phyloP scores from a whole-genome alignment of 2,329 filamentous ascomycete genomes.

The Calonectria hawksworthii region DNA sequence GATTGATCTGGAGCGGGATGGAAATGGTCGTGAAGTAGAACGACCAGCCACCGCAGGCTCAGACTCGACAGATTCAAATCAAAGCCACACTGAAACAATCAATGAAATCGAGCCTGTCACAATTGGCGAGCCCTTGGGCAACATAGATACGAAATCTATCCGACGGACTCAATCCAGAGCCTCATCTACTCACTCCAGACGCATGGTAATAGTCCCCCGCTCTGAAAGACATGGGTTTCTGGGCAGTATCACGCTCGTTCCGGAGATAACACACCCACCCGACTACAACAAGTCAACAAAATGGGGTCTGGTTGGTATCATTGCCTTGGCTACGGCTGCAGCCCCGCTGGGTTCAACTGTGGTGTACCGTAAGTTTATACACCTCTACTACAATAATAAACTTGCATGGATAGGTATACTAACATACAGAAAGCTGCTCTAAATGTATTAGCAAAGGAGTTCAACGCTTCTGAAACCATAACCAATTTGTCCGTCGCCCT shows the following conservation, averaged over 20 bases:
- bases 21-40: neutral
- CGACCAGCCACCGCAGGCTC: conserved; percentile 34
- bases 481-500: conserved; percentile 83
- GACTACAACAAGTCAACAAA: conserved; percentile 82
- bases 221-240: conserved; percentile 78
- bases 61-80: conserved; percentile 29
- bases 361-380: conserved; percentile 76
- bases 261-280: conserved; percentile 83
- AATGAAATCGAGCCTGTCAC: conserved; percentile 39
- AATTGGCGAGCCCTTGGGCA: conserved; percentile 40
- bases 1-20: conserved; percentile 32
- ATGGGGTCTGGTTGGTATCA: conserved; percentile 85
- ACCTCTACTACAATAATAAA: neutral
- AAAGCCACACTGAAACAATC: conserved; percentile 20
- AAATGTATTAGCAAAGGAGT: conserved; percentile 71
- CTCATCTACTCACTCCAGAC: conserved; percentile 56
- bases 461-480: conserved; percentile 74
- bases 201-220: conserved; percentile 57
- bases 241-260: conserved; percentile 77
- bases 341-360: conserved; percentile 89
- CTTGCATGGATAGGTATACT: neutral
- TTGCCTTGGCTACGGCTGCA: conserved; percentile 82
- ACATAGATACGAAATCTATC: conserved; percentile 39
- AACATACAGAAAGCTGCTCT: conserved; percentile 71
- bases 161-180: conserved; percentile 48